phyloP scores from a whole-genome alignment of 805 yeast species.

The Wickerhamomyces ciferrii region DNA sequence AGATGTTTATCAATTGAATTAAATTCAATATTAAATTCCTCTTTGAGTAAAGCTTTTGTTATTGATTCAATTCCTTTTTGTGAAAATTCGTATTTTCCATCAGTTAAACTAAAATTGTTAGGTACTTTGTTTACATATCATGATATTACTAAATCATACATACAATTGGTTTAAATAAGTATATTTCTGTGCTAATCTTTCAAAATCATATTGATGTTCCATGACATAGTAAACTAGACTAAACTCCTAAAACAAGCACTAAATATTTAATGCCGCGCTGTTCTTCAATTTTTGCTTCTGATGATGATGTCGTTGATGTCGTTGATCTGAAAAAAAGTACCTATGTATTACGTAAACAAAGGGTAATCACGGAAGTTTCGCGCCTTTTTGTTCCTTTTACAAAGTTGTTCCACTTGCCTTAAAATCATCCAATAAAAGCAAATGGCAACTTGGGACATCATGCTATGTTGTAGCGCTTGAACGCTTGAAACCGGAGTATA shows the following conservation, averaged over 20 bases:
- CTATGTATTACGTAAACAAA: too few relatives aligned
- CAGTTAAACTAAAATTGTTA: not conserved
- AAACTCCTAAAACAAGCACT: too few relatives aligned
- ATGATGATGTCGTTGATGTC: too few relatives aligned
- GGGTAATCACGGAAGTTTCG: too few relatives aligned
- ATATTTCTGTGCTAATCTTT: not conserved
- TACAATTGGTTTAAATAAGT: not conserved
- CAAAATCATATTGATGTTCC: not conserved
- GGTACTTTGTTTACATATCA: too few relatives aligned
- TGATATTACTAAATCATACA: not conserved
- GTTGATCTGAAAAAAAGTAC: too few relatives aligned
- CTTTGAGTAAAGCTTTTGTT: constrained; percentile 9
- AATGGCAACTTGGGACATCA: too few relatives aligned
- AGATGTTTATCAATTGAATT: constrained; percentile 5
- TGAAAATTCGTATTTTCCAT: not conserved
- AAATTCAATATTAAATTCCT: constrained; percentile 6
- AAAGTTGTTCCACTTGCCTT: too few relatives aligned
- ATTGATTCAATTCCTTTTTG: not conserved
- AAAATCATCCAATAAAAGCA: too few relatives aligned
- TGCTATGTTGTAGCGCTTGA: too few relatives aligned
- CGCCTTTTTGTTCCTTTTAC: too few relatives aligned
- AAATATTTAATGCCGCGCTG: not conserved
- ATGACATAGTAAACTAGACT: not conserved
- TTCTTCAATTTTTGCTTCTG: not conserved
- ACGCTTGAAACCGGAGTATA: too few relatives aligned